Conservation (phyloP, 805 yeast genomes). For the Metschnikowia drakensbergensis region DNA sequence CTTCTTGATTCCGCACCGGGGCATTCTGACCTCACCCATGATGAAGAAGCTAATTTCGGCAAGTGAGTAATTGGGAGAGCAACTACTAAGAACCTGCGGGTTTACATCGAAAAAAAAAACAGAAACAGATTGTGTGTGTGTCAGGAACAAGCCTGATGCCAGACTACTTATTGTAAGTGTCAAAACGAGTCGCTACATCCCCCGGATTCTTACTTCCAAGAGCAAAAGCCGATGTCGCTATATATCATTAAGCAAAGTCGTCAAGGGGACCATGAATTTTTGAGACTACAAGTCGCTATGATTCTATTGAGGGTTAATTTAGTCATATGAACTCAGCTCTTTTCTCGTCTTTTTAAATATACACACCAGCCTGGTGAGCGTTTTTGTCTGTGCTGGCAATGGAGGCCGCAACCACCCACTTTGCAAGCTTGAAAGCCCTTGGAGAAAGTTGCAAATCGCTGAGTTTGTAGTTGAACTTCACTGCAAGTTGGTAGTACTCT, state of each 20-base stretch:
- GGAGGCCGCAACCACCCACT: slow-evolving; percentile 68
- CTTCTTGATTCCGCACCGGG: slow-evolving; percentile 55
- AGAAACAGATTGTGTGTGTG: too few relatives aligned
- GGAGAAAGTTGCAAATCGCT: slow-evolving; percentile 63
- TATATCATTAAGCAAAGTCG: too few relatives aligned
- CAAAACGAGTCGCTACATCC: too few relatives aligned
- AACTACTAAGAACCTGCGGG: not conserved
- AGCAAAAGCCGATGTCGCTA: too few relatives aligned
- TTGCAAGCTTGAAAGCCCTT: slow-evolving; percentile 63
- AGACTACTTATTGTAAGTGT: too few relatives aligned
- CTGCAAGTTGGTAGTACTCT: slow-evolving; percentile 61
- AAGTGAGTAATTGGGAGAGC: slow-evolving; percentile 2
- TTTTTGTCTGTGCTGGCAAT: slow-evolving; percentile 28
- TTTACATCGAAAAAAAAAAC: too few relatives aligned
- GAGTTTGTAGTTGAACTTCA: slow-evolving; percentile 57
- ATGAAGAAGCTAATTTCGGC: slow-evolving; percentile 11
- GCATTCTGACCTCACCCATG: not conserved
- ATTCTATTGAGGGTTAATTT: too few relatives aligned
- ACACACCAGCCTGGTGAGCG: not conserved
- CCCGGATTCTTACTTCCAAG: too few relatives aligned
- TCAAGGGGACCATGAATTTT: too few relatives aligned
- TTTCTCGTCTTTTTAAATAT: not conserved
- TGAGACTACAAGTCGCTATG: too few relatives aligned
- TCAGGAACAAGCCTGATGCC: too few relatives aligned
- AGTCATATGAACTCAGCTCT: too few relatives aligned